Evolutionary conservation across 2,329 filamentous ascomycete species (phyloP), one percentile per base, ranked within the genome.

Genomic region (Diatrype stigma): DNA sequence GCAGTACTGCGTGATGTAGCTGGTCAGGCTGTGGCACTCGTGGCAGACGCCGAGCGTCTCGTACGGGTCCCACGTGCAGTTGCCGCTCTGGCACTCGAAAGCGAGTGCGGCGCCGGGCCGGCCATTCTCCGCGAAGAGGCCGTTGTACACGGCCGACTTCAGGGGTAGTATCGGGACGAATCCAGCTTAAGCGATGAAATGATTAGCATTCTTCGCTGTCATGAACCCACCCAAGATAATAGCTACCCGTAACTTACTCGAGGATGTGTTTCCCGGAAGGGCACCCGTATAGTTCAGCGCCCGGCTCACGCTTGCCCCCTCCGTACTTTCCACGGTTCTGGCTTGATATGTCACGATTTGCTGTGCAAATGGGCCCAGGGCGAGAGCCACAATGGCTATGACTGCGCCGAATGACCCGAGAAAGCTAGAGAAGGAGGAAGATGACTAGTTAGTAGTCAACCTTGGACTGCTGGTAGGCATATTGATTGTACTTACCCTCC

Each of bases 131-230:
- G 65, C 63, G 35, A 68, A 68, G 4, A 69, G 60, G 6, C 66
- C 66, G 44, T 67, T 65, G 46, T 69, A 69, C 6, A 69, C 65
- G 2, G 64, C 63, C 1, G 65, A 61, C 46, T 69, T 68, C 42
- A 68, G 57, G 2, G 66, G 62, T 16, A 69, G 51, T 19, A 67
- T 61, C 0, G 66, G 66, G 1, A 68, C 65, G 16, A 64, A 68
- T 1, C 62, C 61, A 6, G 63, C 62, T 51, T n/a, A n/a, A n/a
- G n/a, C n/a, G n/a, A n/a, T n/a, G n/a, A n/a, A n/a, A n/a, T n/a
- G n/a, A n/a, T n/a, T n/a, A n/a, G n/a, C n/a, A n/a, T n/a, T n/a
- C n/a, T n/a, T n/a, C n/a, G n/a, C n/a, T n/a, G n/a, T n/a, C n/a
- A n/a, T n/a, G n/a, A n/a, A n/a, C n/a, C n/a, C n/a, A n/a, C n/a